A percentile compares a stretch with the other conserved stretches of the same genome.
Evolutionary conservation across 75 land plant genomes (phyloP).

Genomic region (Sequoiadendron giganteum): DNA sequence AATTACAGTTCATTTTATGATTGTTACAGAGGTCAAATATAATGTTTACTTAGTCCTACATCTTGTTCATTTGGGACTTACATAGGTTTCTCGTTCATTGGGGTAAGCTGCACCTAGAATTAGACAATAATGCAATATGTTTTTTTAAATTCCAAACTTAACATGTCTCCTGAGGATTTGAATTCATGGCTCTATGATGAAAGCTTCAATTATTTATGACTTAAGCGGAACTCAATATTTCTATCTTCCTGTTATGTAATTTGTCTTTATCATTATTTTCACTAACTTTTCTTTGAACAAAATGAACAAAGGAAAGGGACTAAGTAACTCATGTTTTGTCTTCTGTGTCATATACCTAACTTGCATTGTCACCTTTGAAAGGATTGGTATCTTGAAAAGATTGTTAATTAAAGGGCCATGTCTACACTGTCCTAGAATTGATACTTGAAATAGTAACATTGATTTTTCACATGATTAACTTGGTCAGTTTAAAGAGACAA

Average conservation of each 20-base stretch:
- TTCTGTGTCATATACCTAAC: not conserved
- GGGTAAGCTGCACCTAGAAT: not conserved
- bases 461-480: not conserved
- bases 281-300: not conserved
- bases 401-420: not conserved
- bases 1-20: no score
- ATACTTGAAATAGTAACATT: not conserved
- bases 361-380: not conserved
- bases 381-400: not conserved
- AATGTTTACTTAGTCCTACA: not conserved
- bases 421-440: not conserved
- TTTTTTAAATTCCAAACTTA: no score
- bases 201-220: not conserved
- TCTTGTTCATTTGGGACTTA: not conserved
- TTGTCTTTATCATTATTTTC: not conserved
- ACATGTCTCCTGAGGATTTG: not conserved
- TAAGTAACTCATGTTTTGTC: not conserved
- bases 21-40: no score
- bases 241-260: not conserved
- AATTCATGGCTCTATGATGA: not conserved
- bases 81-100: no score
- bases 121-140: no score
- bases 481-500: not conserved
- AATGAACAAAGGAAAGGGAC: not conserved
- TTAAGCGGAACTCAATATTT: not conserved